Percentiles rank a stretch among this genome's conserved stretches.
phyloP scores from a whole-genome alignment of 2,329 filamentous ascomycete genomes.

The Trichoderma guizhouense region DNA sequence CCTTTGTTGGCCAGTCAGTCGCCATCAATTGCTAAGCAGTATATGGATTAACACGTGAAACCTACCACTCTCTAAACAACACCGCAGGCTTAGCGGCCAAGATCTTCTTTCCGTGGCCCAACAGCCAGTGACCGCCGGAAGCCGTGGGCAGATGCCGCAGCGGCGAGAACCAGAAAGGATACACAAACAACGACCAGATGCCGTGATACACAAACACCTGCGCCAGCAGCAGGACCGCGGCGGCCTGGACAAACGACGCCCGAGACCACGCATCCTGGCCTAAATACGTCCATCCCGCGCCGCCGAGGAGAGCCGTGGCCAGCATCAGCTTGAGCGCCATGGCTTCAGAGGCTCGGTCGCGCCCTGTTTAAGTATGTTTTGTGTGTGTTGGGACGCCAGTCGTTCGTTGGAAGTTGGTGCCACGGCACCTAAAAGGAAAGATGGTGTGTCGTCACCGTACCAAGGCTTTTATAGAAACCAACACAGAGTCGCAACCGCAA shows the following conservation, averaged over 20 bases:
- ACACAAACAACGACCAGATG: constrained; percentile 45
- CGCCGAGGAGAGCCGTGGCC: constrained; percentile 25
- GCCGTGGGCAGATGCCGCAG: constrained; percentile 48
- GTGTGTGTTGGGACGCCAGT: neutral
- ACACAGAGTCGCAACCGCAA: neutral
- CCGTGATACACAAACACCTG: constrained; percentile 34
- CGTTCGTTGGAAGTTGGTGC: neutral
- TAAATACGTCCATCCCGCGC: constrained; percentile 22
- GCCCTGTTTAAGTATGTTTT: neutral
- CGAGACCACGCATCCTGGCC: constrained; percentile 29
- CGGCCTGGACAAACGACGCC: constrained; percentile 32
- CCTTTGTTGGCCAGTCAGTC: neutral
- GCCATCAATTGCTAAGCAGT: neutral
- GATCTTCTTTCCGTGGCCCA: constrained; percentile 48
- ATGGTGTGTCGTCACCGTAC: neutral
- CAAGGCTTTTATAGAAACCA: neutral
- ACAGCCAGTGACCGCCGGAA: constrained; percentile 40
- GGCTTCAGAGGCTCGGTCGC: neutral
- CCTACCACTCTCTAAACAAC: constrained; percentile 49
- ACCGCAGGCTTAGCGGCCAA: constrained; percentile 38
- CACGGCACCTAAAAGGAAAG: neutral
- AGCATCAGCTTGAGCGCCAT: constrained; percentile 26
- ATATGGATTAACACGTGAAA: neutral
- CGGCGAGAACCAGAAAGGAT: constrained; percentile 49
- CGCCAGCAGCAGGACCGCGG: constrained; percentile 35